Evolutionary conservation across 257 asterid species (phyloP).

Genomic region (Paraleonurus japonicus): DNA sequence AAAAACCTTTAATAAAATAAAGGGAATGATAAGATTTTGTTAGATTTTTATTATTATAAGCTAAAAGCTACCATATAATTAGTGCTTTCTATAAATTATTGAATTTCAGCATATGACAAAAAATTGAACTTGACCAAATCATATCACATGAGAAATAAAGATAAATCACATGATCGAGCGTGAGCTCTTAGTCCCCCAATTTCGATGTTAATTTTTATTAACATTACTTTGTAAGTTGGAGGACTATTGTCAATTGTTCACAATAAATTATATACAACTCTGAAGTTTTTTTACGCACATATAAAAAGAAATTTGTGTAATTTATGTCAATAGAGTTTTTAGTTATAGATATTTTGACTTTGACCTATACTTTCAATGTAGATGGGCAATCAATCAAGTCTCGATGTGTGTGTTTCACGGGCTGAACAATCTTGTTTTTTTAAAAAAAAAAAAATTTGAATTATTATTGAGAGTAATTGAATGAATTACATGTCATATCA

Average conservation of each 20-base stretch:
- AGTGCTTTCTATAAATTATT: neutral
- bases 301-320: too few relatives aligned
- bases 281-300: too few relatives aligned
- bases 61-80: neutral
- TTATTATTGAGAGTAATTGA: neutral
- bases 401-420: slow-evolving; percentile 22
- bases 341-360: neutral
- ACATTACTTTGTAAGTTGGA: neutral
- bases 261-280: too few relatives aligned
- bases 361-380: neutral
- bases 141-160: too few relatives aligned
- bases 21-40: neutral
- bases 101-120: neutral
- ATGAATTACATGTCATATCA: slow-evolving; percentile 20
- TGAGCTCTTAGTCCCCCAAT: neutral
- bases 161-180: neutral
- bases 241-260: too few relatives aligned
- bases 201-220: neutral
- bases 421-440: slow-evolving; percentile 12
- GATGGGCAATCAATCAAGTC: slow-evolving; percentile 18
- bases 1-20: neutral
- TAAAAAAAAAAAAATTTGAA: neutral
- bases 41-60: neutral
- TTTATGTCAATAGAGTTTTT: neutral
- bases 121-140: neutral